Base-by-base conservation (phyloP, 2,329 filamentous ascomycete genomes). In the Pseudopyricularia cyperi region DNA sequence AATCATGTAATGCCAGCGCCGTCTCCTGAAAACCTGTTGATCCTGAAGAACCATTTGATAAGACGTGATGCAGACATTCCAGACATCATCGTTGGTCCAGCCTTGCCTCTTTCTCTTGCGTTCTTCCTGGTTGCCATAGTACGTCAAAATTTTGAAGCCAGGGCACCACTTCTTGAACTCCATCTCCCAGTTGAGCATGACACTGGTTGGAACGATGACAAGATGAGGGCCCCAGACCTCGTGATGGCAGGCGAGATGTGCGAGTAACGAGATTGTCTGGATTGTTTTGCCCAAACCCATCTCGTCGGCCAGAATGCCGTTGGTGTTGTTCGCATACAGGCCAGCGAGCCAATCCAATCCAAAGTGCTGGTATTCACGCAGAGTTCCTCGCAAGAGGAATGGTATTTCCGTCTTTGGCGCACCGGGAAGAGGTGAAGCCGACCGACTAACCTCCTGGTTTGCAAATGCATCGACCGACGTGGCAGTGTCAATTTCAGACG, bases 151-250 rank as follows among this genome's bases (percentile, higher is more conserved):
- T 65, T 96, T 97, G 74, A 98, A 98, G 0, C 93, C 91, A 3
- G 94, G 93, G 53, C 90, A 88, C 81, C 91, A 98, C 65, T 98
- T 98, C 64, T 97, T 97, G 76, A 98, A 98, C 68, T 98, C 93
- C 86, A 97, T 97, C 66, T 98, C 94, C 93, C 93, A 98, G 64
- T 98, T 98, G 57, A 98, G 80, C 77, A 98, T 96, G 48, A 98
- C 94, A 67, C 90, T 97, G 2, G 93, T 98, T 1, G 93, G 93
- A 2, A 98, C 93, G 55, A 98, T 86, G 48, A 98, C 88, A 24
- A 98, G 72, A 71, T 98, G 93, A 1, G 93, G 89, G 0, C 94
- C 93, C 94, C 93, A 98, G 5, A 95, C 82, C 61, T 89, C 82
- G 63, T 95, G 87, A 37, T 89, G 78, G 56, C 90, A 90, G 8